Evolutionary conservation across 129 eudicot genomes (phyloP), one percentile per base, ranked within the genome.

Genomic region (Mikania micrantha): DNA sequence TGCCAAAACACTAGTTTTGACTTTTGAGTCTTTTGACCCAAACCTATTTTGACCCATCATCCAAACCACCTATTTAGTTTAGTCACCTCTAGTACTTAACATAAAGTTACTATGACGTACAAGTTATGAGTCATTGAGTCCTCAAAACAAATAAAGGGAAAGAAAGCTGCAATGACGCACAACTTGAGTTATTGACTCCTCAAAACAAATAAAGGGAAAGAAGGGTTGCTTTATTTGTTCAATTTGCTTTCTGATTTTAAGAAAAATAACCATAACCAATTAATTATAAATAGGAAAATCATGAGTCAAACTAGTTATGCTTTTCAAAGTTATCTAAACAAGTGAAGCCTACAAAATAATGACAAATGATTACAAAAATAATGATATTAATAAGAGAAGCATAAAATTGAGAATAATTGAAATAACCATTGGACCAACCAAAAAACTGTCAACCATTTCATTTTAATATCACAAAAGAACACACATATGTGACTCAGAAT

Each of bases 371-470:
- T 22, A 49, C 57, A 4, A 29, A 73, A 65, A 52, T 29, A 39
- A 36, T 28, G 19, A 47, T 24, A 12, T 31, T 44, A 16, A 67
- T 17, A 35, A 36, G 20, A 47, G 42, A 42, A 74, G 32, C 35
- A 19, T 20, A 67, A 32, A 57, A 65, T 9, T 22, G 35, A 22
- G 31, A n/a, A 50, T 27, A 44, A 22, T 9, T 41, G 4, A 20
- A 8, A 45, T 12, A 58, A 58, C 7, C 0, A 12, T 44, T 9
- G 24, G 29, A 58, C 54, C 41, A 21, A 67, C 59, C 40, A 58
- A 47, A 9, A 32, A 67, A 44, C 22, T 28, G 25, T 36, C 64
- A 67, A 48, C 63, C 79, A 75, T 41, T 53, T 32, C 49, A 56
- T 41, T 7, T 34, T 57, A n/a, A 67, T 17, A 63, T 35, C 29